Evolutionary conservation across 495 filamentous ascomycete species (phyloP).

Genomic region (Hypoxylon lienhwacheense): DNA sequence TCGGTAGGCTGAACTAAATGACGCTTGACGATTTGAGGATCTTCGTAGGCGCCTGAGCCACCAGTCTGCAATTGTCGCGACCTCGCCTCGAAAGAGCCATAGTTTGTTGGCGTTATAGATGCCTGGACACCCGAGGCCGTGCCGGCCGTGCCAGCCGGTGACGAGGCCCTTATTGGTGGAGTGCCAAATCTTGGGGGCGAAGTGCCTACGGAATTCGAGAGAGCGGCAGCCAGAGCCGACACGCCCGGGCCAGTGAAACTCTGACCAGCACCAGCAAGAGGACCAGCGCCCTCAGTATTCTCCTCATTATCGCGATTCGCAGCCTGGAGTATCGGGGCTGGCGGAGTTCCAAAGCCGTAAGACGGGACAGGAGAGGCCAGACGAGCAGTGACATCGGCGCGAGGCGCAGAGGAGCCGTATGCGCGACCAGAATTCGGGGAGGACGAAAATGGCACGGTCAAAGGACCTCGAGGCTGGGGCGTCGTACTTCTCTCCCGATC

Average conservation of each 20-base stretch:
- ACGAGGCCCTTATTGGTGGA: slow-evolving; percentile 59
- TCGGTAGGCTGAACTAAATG: slow-evolving; percentile 75
- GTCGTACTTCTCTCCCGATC: slow-evolving; percentile 36
- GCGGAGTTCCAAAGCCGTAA: slow-evolving; percentile 51
- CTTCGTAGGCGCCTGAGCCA: slow-evolving; percentile 62
- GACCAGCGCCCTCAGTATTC: slow-evolving; percentile 45
- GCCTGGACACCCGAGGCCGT: slow-evolving; percentile 49
- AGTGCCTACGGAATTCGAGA: slow-evolving; percentile 65
- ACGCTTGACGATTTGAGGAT: slow-evolving; percentile 77
- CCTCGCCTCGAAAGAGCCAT: slow-evolving; percentile 75
- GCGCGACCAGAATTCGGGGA: slow-evolving; percentile 52
- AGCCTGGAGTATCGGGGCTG: slow-evolving; percentile 40
- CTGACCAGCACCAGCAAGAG: slow-evolving; percentile 57
- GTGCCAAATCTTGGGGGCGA: slow-evolving; percentile 63
- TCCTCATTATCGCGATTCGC: slow-evolving; percentile 35
- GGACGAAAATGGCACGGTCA: slow-evolving; percentile 46
- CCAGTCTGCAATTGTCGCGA: slow-evolving; percentile 50
- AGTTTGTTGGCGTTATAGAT: slow-evolving; percentile 63
- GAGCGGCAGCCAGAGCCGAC: slow-evolving; percentile 74
- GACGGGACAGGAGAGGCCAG: slow-evolving; percentile 70
- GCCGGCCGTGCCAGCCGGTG: slow-evolving; percentile 53
- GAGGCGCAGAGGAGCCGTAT: slow-evolving; percentile 50
- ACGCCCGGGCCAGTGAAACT: slow-evolving; percentile 65
- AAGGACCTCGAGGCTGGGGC: slow-evolving; percentile 35
- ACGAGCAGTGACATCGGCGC: slow-evolving; percentile 70